phyloP scores from a whole-genome alignment of 495 filamentous ascomycete species.

The Penicillium paxilli region DNA sequence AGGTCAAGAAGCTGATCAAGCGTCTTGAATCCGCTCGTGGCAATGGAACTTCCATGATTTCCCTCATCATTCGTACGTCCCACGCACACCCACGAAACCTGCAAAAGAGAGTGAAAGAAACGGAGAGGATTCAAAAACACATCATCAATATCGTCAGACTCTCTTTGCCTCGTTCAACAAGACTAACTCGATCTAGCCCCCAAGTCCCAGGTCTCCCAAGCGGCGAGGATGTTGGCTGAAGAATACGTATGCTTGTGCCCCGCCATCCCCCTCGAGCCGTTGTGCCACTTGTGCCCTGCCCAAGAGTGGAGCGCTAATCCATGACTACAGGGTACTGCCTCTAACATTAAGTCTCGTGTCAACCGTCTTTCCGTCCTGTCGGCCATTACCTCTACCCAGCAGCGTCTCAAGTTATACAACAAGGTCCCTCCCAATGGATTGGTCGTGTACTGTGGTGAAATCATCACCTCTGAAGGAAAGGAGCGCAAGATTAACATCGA shows the following conservation, averaged over 20 bases:
- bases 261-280: neutral
- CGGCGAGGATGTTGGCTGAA: conserved; percentile 99
- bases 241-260: conserved; percentile 81
- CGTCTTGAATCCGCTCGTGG: conserved; percentile 88
- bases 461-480: conserved; percentile 97
- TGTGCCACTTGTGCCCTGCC: too few species aligned
- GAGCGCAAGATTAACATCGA: conserved; percentile 99
- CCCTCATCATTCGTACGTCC: conserved; percentile 88
- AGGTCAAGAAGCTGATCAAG: conserved; percentile 98
- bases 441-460: conserved; percentile 99
- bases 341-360: conserved; percentile 99
- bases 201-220: conserved; percentile 95
- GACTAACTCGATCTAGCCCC: conserved; percentile 58
- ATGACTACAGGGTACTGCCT: conserved; percentile 84
- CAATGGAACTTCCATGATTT: conserved; percentile 99
- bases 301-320: too few species aligned
- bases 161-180: conserved; percentile 14
- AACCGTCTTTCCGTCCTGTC: conserved; percentile 96
- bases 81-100: neutral
- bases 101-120: too few species aligned
- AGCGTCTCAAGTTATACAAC: conserved; percentile 97
- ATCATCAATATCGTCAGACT: too few species aligned
- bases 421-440: conserved; percentile 97
- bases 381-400: conserved; percentile 97
- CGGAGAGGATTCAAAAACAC: too few species aligned